These are phyloP conservation scores for Fusarium verrucosum DNA, from an alignment of 2,329 filamentous ascomycete species.

Conservation along the genomic window DNA sequence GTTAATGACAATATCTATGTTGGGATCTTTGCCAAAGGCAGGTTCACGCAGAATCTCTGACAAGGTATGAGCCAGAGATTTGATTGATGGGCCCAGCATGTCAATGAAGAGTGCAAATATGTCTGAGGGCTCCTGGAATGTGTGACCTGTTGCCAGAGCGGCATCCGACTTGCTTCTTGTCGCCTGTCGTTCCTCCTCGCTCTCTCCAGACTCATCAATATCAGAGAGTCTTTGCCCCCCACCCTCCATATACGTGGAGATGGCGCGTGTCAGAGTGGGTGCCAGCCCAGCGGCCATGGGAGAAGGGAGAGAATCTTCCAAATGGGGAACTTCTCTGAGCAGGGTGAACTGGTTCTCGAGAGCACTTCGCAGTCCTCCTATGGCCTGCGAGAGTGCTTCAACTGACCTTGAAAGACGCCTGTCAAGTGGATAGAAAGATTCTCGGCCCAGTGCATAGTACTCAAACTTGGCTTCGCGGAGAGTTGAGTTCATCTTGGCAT, in stretches of 20 bases:
- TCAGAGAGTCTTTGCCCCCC: conserved; percentile 63
- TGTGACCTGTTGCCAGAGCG: conserved; percentile 44
- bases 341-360: conserved; percentile 89
- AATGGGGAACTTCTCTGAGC: conserved; percentile 67
- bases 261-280: conserved; percentile 42
- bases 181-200: conserved; percentile 56
- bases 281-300: conserved; percentile 35
- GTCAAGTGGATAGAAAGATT: conserved; percentile 81
- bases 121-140: conserved; percentile 73
- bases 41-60: conserved; percentile 88
- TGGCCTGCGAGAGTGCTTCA: conserved; percentile 84
- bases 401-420: conserved; percentile 83
- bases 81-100: conserved; percentile 92
- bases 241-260: conserved; percentile 51
- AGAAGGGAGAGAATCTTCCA: conserved; percentile 25
- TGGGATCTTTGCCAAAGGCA: conserved; percentile 76
- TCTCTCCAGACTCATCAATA: conserved; percentile 72
- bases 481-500: conserved; percentile 77
- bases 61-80: conserved; percentile 91
- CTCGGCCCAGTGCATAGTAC: conserved; percentile 82
- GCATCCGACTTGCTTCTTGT: conserved; percentile 45
- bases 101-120: conserved; percentile 93
- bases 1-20: conserved; percentile 77
- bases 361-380: conserved; percentile 89
- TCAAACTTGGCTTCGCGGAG: conserved; percentile 89